Base-by-base conservation (phyloP, 192 early-diverging fungal species). In the Tieghemiomyces parasiticus region DNA sequence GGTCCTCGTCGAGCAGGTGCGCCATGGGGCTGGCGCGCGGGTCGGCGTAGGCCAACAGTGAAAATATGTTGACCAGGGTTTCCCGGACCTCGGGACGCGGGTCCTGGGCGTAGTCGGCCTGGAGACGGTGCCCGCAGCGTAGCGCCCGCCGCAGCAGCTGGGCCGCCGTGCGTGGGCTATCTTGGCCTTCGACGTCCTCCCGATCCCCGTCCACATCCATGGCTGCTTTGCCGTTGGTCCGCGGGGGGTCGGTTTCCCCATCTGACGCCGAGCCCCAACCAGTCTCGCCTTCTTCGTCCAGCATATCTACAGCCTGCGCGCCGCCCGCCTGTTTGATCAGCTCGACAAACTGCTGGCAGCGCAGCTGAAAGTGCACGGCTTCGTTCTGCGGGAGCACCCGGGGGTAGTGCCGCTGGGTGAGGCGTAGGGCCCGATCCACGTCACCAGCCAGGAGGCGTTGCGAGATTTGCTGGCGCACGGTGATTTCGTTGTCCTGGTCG, bases 291-390 rank as follows among this genome's bases (percentile, higher is more conserved):
- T 62, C 26, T 13, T 53, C 61, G 20, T 63, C 54, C 47, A 60
- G 44, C 47, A 47, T 60, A 29, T 46, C 31, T 3, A 60, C 59
- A 3, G 44, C 46, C 26, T 26, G 28, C 9, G 59, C 44, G 24
- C 69, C 67, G 44, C 55, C 71, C 28, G 69, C 67, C 24, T 60
- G 60, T 0, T 71, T 64, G 24, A 95, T 81, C 73, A 93, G 77
- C 75, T 97, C 90, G 22, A 95, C 78, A 67, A 94, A 95, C 64
- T 89, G 79, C 45, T 78, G 83, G 64, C 93, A 92, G 25, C 81
- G 73, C 33, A 97, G 77, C 54, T 79, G 78, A 56, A 95, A 91
- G 47, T 78, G 68, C 46, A 95, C 67, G 34, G 78, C 67, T 35
- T 74, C 76, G 58, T 90, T 77, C 16, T 72, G 64, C 8, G 61